A percentile compares a stretch with the other conserved stretches of the same genome.
phyloP scores from a whole-genome alignment of 2,329 filamentous ascomycete genomes.

The Scopulariopsis brevicaulis region DNA sequence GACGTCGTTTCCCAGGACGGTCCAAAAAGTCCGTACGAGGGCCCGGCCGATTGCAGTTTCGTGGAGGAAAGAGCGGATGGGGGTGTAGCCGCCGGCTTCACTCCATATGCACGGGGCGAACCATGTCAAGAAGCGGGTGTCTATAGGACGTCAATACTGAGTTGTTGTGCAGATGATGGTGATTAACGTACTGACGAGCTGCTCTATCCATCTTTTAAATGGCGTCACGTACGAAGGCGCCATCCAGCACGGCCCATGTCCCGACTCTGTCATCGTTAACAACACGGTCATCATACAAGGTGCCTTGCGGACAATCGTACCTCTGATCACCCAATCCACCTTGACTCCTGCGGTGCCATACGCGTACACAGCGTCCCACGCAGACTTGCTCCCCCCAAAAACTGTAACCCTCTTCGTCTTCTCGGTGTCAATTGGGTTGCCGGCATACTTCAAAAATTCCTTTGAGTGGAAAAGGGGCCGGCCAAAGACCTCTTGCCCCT shows the following conservation, averaged over 20 bases:
- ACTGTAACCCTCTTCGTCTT: slow-evolving; percentile 27
- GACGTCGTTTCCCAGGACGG: slow-evolving; percentile 42
- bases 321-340: slow-evolving; percentile 40
- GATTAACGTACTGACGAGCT: slow-evolving; percentile 36
- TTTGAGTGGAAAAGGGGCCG: slow-evolving; percentile 29
- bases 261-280: slow-evolving; percentile 11
- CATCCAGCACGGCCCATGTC: slow-evolving; percentile 44
- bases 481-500: slow-evolving; percentile 22
- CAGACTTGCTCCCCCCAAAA: slow-evolving; percentile 45
- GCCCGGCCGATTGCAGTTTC: slow-evolving; percentile 42
- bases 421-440: slow-evolving; percentile 13
- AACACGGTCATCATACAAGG: neutral
- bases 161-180: neutral
- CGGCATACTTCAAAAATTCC: slow-evolving; percentile 23
- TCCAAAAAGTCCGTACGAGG: slow-evolving; percentile 47
- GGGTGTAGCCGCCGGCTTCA: slow-evolving; percentile 45
- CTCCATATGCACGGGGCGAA: slow-evolving; percentile 68
- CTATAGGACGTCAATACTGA: slow-evolving; percentile 11
- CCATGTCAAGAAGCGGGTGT: slow-evolving; percentile 58
- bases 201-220: slow-evolving; percentile 56
- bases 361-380: slow-evolving; percentile 44
- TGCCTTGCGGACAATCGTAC: slow-evolving; percentile 5
- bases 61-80: slow-evolving; percentile 43
- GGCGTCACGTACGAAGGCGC: slow-evolving; percentile 47
- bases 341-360: slow-evolving; percentile 32